Conservation (phyloP, 208 protist species). For the Wallacemonas sp. region DNA sequence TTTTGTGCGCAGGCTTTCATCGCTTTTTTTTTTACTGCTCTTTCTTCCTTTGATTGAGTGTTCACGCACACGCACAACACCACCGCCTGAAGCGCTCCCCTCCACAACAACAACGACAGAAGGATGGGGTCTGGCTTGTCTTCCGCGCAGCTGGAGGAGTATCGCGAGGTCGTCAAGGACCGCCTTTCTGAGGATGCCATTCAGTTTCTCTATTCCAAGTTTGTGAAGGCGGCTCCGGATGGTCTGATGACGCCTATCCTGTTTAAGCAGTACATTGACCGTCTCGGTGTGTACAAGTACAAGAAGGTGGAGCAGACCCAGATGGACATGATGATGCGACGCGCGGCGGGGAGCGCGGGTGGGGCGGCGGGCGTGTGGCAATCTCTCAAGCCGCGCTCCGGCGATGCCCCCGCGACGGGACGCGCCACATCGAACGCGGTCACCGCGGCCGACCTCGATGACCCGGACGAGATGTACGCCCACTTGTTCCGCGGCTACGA, state of each 20-base stretch:
- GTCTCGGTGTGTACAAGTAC: slow-evolving; percentile 80
- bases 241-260: slow-evolving; percentile 76
- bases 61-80: too few relatives aligned
- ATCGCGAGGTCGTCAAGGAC: slow-evolving; percentile 79
- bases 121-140: slow-evolving; percentile 84
- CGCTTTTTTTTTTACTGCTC: too few relatives aligned
- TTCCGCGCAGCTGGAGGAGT: slow-evolving; percentile 79
- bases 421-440: background rate
- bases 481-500: slow-evolving; percentile 91
- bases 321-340: background rate
- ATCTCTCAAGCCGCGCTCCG: background rate
- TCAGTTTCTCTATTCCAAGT: slow-evolving; percentile 75
- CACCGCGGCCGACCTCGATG: slow-evolving; percentile 18
- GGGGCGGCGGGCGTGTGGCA: slow-evolving; percentile 17
- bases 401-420: background rate
- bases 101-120: too few relatives aligned
- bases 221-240: slow-evolving; percentile 69
- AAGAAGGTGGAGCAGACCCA: slow-evolving; percentile 32
- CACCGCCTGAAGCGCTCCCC: too few relatives aligned
- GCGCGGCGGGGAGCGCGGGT: slow-evolving; percentile 19
- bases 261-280: slow-evolving; percentile 88
- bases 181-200: slow-evolving; percentile 85
- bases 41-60: too few relatives aligned
- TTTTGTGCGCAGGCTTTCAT: too few relatives aligned
- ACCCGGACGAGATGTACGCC: slow-evolving; percentile 58